Conservation (phyloP, 108 stramenopile genomes). For the Cyclotella distinguenda region DNA sequence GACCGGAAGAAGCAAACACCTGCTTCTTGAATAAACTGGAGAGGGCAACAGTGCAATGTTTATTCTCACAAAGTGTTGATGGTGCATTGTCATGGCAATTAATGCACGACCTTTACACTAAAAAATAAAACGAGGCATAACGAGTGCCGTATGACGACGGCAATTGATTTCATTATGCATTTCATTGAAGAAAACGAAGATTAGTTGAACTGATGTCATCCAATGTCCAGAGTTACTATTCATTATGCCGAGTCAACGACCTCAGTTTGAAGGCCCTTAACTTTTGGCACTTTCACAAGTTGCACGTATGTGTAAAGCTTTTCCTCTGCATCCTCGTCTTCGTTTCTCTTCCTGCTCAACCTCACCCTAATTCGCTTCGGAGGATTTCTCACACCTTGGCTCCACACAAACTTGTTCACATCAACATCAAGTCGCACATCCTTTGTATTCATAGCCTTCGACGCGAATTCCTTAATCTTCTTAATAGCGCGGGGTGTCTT, state of each 20-base stretch:
- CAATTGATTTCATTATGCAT: too few relatives aligned
- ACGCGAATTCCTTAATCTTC: conserved; percentile 94
- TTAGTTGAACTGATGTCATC: too few relatives aligned
- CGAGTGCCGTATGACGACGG: too few relatives aligned
- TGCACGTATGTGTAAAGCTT: conserved; percentile 98
- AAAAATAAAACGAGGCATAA: too few relatives aligned
- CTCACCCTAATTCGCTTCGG: conserved; percentile 96
- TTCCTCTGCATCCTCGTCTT: conserved; percentile 98
- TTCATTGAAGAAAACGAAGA: too few relatives aligned
- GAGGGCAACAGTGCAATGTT: too few relatives aligned
- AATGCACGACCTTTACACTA: too few relatives aligned
- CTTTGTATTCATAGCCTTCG: conserved; percentile 94
- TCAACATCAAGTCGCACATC: conserved; percentile 88
- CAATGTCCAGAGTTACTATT: too few relatives aligned
- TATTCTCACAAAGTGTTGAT: too few relatives aligned
- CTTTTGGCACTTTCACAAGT: conserved; percentile 86
- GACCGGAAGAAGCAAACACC: too few relatives aligned
- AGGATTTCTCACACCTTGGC: conserved; percentile 94
- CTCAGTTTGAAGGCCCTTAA: conserved; percentile 97
- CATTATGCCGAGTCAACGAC: conserved; percentile 63
- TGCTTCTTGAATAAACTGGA: too few relatives aligned
- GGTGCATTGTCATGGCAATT: too few relatives aligned
- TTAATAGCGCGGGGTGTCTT: conserved; percentile 97
- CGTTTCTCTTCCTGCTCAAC: conserved; percentile 96
- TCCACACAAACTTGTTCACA: conserved; percentile 92